Evolutionary conservation across 2,329 filamentous ascomycete genomes (phyloP).

Genomic region (Colletotrichum paranaense): DNA sequence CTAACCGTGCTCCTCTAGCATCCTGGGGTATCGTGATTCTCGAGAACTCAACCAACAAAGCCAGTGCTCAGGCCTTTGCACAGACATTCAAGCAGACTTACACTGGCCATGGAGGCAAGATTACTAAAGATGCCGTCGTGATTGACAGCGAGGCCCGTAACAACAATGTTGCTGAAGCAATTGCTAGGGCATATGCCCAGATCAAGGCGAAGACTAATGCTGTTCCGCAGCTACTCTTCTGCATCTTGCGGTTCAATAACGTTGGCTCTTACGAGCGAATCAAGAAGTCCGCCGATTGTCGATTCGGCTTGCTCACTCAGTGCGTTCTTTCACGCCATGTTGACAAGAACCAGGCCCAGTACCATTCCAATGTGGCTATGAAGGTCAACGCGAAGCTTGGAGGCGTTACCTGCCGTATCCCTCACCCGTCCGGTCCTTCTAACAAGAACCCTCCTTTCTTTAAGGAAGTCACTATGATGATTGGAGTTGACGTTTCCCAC

Average conservation of each 20-base stretch:
- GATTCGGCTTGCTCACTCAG: slow-evolving; percentile 86
- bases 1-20: slow-evolving; percentile 70
- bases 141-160: slow-evolving; percentile 38
- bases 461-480: slow-evolving; percentile 59
- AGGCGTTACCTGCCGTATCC: slow-evolving; percentile 73
- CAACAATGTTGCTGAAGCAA: slow-evolving; percentile 61
- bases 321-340: slow-evolving; percentile 81
- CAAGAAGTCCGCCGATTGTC: slow-evolving; percentile 90
- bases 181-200: slow-evolving; percentile 65
- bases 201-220: slow-evolving; percentile 64
- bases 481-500: slow-evolving; percentile 94
- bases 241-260: slow-evolving; percentile 80
- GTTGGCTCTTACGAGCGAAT: slow-evolving; percentile 81
- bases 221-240: slow-evolving; percentile 81
- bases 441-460: slow-evolving; percentile 50
- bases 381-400: slow-evolving; percentile 98
- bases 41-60: slow-evolving; percentile 62
- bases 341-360: slow-evolving; percentile 77
- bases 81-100: slow-evolving; percentile 57
- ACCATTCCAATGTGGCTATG: slow-evolving; percentile 94
- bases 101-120: slow-evolving; percentile 60
- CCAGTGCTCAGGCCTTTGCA: slow-evolving; percentile 69
- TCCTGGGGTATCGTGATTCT: slow-evolving; percentile 83
- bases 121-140: slow-evolving; percentile 45
- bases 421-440: slow-evolving; percentile 37